These are phyloP conservation scores for Fusarium albosuccineum DNA, from an alignment of 2,329 filamentous ascomycete species.

Conservation along the genomic window DNA sequence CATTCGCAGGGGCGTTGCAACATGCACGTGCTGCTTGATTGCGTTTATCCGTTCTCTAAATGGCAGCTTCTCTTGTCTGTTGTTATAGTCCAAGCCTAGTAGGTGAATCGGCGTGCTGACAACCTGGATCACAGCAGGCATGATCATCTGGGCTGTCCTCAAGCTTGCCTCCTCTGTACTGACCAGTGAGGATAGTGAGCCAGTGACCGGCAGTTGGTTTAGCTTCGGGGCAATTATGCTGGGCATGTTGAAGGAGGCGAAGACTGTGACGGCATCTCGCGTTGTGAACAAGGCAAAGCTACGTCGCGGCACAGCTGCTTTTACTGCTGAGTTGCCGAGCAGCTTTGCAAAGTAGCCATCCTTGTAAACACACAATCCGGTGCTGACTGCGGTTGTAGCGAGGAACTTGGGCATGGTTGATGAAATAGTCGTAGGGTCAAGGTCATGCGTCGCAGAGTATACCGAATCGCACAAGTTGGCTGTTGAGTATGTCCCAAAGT, in stretches of 20 bases:
- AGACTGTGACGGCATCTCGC: constrained; percentile 1
- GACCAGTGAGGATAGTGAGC: neutral
- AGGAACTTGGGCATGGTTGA: constrained; percentile 28
- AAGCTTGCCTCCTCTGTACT: constrained; percentile 3
- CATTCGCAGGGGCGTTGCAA: constrained; percentile 31
- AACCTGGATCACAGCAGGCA: constrained; percentile 11
- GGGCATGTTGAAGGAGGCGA: constrained; percentile 4
- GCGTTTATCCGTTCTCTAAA: constrained; percentile 14
- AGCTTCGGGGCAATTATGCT: neutral
- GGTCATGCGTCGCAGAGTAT: constrained; percentile 12
- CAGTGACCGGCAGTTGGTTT: neutral
- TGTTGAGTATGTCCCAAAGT: constrained; percentile 33
- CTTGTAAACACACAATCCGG: constrained; percentile 5
- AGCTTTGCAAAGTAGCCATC: constrained; percentile 27
- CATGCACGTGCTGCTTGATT: constrained; percentile 10
- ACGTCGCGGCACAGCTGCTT: neutral
- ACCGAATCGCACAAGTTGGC: constrained; percentile 30
- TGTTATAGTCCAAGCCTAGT: constrained; percentile 22
- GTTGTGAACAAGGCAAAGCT: neutral
- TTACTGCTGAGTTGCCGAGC: neutral
- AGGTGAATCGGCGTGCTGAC: constrained; percentile 28
- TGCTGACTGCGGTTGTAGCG: constrained; percentile 28
- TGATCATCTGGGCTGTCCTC: neutral
- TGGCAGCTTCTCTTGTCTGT: constrained; percentile 12
- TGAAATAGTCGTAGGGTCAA: constrained; percentile 11